These are phyloP conservation scores for Lycium ferocissimum DNA, from an alignment of 257 asterid genomes.

Conservation along the genomic window DNA sequence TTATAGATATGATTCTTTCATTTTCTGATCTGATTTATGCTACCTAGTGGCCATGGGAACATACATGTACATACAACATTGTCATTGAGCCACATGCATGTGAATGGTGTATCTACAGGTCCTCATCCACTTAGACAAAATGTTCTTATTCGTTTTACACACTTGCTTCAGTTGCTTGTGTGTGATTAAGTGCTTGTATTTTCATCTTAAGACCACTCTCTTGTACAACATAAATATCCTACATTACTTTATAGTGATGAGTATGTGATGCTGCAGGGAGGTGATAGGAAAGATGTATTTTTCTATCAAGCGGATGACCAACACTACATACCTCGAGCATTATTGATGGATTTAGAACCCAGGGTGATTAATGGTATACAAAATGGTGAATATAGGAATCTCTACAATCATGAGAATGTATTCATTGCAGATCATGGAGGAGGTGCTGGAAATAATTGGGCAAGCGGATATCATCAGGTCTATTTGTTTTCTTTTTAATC, in stretches of 20 bases:
- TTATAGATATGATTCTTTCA: constrained; percentile 6
- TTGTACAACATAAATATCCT: background rate
- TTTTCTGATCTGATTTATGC: background rate
- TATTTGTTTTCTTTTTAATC: constrained; percentile 27
- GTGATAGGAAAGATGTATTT: constrained; percentile 96
- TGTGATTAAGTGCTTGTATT: background rate
- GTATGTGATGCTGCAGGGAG: constrained; percentile 68
- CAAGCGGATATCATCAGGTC: constrained; percentile 99
- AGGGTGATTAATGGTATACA: constrained; percentile 97
- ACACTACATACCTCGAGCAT: constrained; percentile 94
- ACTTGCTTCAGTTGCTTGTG: constrained; percentile 26
- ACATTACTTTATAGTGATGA: constrained; percentile 4
- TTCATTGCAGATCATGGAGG: constrained; percentile 96
- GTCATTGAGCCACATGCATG: background rate
- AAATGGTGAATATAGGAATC: constrained; percentile 92
- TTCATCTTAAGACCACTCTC: background rate
- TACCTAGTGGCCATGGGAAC: background rate
- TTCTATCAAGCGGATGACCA: constrained; percentile 99
- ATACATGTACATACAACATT: constrained; percentile 1
- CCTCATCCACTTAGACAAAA: background rate
- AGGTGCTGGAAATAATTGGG: constrained; percentile 99
- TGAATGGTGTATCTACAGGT: background rate
- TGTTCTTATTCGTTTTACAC: background rate
- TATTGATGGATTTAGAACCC: constrained; percentile 98
- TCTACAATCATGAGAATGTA: constrained; percentile 94